Base-by-base conservation (phyloP, 257 asterid genomes). In the Solanum tarijense region DNA sequence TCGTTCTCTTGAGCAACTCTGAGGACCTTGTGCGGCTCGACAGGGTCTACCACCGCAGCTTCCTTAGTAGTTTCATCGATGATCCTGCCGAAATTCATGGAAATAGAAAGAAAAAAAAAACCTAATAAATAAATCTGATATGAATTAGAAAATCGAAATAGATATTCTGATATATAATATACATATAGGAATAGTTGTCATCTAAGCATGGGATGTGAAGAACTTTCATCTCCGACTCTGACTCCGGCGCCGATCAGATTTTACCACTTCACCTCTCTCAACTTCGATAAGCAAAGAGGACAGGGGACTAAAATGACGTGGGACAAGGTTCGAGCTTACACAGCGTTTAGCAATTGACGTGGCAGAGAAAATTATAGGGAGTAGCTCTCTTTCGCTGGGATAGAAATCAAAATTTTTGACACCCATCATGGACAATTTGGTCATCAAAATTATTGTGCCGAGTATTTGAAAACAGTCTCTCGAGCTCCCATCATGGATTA, bases 21-120 rank as follows among this genome's bases (percentile, higher is more conserved):
- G 62, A 93, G 91, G 83, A 96, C 88, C 92, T 93, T 96, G 89
- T 92, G 96, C 68, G 99, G 98, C 94, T 96, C 98, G 32, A 93
- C 98, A 6, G 99, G 98, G 88, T 96, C 99, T 13, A 95, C 99
- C 29, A 90, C 98, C 8, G 98, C 98, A 69, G 97, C 99, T 88
- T 94, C 96, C 88, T 94, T 96, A 11, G 98, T 92, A n/a, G 90
- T 85, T 85, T 94, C 98, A 84, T 95, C 98, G 8, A 90, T 87
- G 74, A 92, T 73, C 90, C 93, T 88, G 88, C 72, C 5, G 36
- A 75, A 73, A n/a, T 71, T 75, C 34, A 32, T 43, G 5, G 62
- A 34, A 65, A 39, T 62, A 78, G 43, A 55, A 55, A 20, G 3
- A 32, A 68, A 20, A 55, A 16, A 43, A 20, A 71, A 20, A 31